Percentiles rank a stretch among this genome's conserved stretches.
Conservation (phyloP, 192 early-diverging fungal genomes). For the Rhizoclosmatium sp. region DNA sequence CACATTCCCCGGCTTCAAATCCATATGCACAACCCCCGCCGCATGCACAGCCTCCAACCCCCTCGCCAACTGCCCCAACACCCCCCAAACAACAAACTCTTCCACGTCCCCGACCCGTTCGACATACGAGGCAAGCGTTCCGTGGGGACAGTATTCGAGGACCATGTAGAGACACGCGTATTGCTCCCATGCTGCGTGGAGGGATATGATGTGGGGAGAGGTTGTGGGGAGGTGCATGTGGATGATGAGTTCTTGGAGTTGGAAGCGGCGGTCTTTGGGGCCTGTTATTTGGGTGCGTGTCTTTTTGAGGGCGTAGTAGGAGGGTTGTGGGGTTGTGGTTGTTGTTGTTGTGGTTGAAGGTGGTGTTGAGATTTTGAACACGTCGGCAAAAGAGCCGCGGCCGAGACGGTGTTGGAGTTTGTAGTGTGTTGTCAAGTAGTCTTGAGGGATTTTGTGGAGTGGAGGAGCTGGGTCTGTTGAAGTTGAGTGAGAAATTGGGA, state of each 20-base stretch:
- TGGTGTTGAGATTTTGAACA: conserved; percentile 67
- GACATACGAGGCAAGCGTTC: conserved; percentile 57
- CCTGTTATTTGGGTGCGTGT: conserved; percentile 73
- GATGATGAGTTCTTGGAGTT: conserved; percentile 84
- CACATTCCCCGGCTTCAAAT: conserved; percentile 91
- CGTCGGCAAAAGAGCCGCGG: conserved; percentile 82
- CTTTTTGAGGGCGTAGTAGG: conserved; percentile 84
- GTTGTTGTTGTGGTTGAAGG: not conserved
- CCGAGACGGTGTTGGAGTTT: conserved; percentile 70
- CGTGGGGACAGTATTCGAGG: conserved; percentile 84
- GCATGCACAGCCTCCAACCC: conserved; percentile 79
- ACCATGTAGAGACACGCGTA: conserved; percentile 86
- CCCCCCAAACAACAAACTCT: conserved; percentile 77
- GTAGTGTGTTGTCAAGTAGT: conserved; percentile 81
- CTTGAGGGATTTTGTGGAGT: conserved; percentile 36
- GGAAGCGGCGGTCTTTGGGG: conserved; percentile 68
- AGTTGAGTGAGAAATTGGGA: too few species aligned
- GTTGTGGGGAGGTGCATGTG: conserved; percentile 65
- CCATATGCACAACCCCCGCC: conserved; percentile 79
- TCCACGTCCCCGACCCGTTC: conserved; percentile 53
- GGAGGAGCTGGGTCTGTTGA: not conserved
- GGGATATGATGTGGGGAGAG: conserved; percentile 68
- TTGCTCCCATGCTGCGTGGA: conserved; percentile 93
- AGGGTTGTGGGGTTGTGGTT: conserved; percentile 3
- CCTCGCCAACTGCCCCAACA: conserved; percentile 66